These are phyloP conservation scores for Claviceps digitariae DNA, from an alignment of 2,329 filamentous ascomycete genomes.

Conservation along the genomic window DNA sequence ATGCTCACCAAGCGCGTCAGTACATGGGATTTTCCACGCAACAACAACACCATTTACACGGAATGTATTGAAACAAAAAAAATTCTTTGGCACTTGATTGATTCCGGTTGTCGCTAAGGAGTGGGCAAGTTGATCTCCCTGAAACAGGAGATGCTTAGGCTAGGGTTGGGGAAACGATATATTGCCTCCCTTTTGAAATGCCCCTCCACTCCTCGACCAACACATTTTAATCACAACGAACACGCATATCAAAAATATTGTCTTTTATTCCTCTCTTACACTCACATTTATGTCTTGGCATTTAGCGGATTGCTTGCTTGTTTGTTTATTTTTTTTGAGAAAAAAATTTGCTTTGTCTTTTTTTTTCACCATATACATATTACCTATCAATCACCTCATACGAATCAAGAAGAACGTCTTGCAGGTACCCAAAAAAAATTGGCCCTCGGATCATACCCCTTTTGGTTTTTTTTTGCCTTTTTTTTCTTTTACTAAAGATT, in stretches of 20 bases:
- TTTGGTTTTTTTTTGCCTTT: constrained; percentile 8
- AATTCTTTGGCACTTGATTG: constrained; percentile 15
- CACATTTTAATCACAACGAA: background rate
- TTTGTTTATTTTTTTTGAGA: constrained; percentile 1
- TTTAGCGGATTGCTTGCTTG: constrained; percentile 29
- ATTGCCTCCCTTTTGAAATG: background rate
- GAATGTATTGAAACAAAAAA: constrained; percentile 31
- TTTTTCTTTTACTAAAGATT: constrained; percentile 9
- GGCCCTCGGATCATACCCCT: constrained; percentile 24
- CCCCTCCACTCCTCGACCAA: constrained; percentile 5
- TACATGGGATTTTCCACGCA: constrained; percentile 28
- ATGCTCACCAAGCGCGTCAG: constrained; percentile 21
- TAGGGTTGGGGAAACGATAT: background rate
- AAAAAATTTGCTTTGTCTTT: constrained; percentile 12
- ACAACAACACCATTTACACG: constrained; percentile 8
- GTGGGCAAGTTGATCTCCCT: background rate
- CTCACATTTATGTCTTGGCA: constrained; percentile 27
- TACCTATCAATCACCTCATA: constrained; percentile 10
- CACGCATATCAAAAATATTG: background rate
- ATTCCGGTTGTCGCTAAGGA: background rate
- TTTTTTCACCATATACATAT: background rate
- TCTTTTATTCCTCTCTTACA: background rate
- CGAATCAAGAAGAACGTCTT: constrained; percentile 18
- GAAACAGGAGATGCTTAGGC: background rate
- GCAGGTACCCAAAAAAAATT: constrained; percentile 25